Percentiles rank a stretch among this genome's conserved stretches.
phyloP scores from a whole-genome alignment of 345 rosid species.

The Garcia nutans region DNA sequence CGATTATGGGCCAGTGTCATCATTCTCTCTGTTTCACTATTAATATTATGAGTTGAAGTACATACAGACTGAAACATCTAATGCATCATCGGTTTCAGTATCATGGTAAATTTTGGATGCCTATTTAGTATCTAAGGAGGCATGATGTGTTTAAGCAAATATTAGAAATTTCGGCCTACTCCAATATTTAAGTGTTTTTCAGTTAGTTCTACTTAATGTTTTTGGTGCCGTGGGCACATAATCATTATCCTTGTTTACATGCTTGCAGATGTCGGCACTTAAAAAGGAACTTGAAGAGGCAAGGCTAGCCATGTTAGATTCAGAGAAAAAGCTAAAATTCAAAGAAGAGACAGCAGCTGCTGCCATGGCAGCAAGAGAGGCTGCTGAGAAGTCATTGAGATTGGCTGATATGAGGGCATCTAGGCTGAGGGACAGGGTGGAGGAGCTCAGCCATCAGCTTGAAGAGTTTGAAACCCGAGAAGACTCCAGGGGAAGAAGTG shows the following conservation, averaged over 20 bases:
- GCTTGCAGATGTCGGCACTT: constrained; percentile 56
- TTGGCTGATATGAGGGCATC: constrained; percentile 84
- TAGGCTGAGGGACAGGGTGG: constrained; percentile 89
- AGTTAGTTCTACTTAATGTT: background rate
- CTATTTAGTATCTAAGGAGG: background rate
- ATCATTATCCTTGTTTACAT: constrained; percentile 15
- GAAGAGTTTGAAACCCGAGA: constrained; percentile 77
- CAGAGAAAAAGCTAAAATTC: constrained; percentile 84
- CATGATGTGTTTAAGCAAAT: background rate
- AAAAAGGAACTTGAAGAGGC: constrained; percentile 89
- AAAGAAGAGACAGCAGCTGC: constrained; percentile 96
- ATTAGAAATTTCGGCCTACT: background rate
- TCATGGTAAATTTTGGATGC: background rate
- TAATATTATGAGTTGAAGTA: background rate
- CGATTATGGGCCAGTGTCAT: background rate
- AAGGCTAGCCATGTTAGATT: constrained; percentile 65
- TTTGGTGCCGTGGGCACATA: background rate
- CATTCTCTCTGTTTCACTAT: background rate
- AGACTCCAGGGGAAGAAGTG: constrained; percentile 46
- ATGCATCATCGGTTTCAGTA: background rate
- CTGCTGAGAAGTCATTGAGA: constrained; percentile 89
- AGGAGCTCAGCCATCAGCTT: constrained; percentile 76
- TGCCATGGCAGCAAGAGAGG: constrained; percentile 98
- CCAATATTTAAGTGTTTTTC: background rate
- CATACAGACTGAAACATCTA: constrained; percentile 1